phyloP scores from a whole-genome alignment of 495 filamentous ascomycete species.

The Friedmanniomyces simplex region DNA sequence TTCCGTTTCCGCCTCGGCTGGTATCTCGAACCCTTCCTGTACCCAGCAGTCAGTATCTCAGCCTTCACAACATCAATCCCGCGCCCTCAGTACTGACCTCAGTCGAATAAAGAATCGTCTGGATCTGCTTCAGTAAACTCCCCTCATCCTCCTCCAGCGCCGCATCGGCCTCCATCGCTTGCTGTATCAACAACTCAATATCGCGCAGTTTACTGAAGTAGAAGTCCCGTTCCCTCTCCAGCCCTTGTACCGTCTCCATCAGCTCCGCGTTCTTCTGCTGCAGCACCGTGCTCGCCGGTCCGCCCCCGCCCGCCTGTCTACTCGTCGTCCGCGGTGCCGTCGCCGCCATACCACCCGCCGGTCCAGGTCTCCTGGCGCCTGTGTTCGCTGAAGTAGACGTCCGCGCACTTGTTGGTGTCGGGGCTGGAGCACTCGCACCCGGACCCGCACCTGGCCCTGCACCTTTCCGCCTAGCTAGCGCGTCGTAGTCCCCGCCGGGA shows the following conservation, averaged over 20 bases:
- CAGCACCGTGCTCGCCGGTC: constrained; percentile 53
- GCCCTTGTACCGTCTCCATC: constrained; percentile 36
- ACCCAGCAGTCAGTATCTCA: neutral
- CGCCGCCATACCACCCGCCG: constrained; percentile 36
- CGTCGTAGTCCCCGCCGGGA: constrained; percentile 92
- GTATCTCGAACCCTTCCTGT: constrained; percentile 72
- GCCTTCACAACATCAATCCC: neutral
- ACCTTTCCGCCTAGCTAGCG: constrained; percentile 71
- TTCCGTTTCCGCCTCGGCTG: constrained; percentile 51
- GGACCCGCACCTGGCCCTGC: constrained; percentile 26
- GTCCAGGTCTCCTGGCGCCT: constrained; percentile 29
- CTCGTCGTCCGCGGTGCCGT: constrained; percentile 29
- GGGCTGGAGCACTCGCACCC: constrained; percentile 38
- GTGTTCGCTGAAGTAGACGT: constrained; percentile 26
- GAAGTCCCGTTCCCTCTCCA: constrained; percentile 73
- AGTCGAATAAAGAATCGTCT: constrained; percentile 92
- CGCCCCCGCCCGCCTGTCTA: constrained; percentile 35
- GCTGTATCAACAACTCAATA: constrained; percentile 88
- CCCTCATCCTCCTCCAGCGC: constrained; percentile 88
- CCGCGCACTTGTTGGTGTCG: constrained; percentile 23
- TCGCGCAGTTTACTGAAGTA: constrained; percentile 98
- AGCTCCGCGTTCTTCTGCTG: constrained; percentile 70
- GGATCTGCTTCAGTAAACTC: constrained; percentile 83
- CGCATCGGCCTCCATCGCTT: constrained; percentile 79
- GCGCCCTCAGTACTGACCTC: constrained; percentile 47